Evolutionary conservation across 257 asterid genomes (phyloP).

Genomic region (Nicotiana tabacum): DNA sequence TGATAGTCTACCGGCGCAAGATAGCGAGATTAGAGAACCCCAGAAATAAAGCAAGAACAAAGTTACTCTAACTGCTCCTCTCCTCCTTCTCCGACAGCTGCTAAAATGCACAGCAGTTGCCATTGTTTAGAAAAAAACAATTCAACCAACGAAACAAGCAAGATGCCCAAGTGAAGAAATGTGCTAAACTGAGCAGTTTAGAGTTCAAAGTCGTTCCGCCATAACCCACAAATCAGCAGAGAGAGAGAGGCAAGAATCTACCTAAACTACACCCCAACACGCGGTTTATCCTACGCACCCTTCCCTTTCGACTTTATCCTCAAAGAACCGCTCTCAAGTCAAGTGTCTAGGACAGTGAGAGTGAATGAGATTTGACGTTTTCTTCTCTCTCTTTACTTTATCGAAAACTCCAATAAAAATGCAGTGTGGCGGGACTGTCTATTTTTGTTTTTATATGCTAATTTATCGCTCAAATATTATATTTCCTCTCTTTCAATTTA

Average conservation of each 20-base stretch:
- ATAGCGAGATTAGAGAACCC: slow-evolving; percentile 31
- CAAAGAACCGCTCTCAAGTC: neutral
- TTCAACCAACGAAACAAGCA: slow-evolving; percentile 4
- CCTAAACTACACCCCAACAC: slow-evolving; percentile 11
- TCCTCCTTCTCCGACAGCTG: slow-evolving; percentile 19
- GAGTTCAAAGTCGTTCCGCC: neutral
- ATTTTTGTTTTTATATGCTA: slow-evolving; percentile 12
- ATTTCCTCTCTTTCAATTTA: neutral
- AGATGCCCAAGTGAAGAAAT: slow-evolving; percentile 10
- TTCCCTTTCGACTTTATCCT: neutral
- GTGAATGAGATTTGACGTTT: slow-evolving; percentile 10
- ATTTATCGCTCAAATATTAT: neutral
- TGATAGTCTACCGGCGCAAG: slow-evolving; percentile 41
- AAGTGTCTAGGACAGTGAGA: neutral
- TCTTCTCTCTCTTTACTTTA: slow-evolving; percentile 16
- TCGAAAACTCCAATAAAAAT: slow-evolving; percentile 32
- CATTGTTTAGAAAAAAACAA: neutral
- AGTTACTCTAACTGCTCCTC: neutral
- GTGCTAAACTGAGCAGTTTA: neutral
- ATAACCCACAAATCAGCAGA: neutral
- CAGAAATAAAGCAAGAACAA: slow-evolving; percentile 33
- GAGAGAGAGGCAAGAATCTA: neutral
- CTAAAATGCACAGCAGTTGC: slow-evolving; percentile 24
- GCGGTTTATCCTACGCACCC: slow-evolving; percentile 36
- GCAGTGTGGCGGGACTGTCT: slow-evolving; percentile 26